Base-by-base conservation (phyloP, 441 rosid genomes). In the Kokia cookei region DNA sequence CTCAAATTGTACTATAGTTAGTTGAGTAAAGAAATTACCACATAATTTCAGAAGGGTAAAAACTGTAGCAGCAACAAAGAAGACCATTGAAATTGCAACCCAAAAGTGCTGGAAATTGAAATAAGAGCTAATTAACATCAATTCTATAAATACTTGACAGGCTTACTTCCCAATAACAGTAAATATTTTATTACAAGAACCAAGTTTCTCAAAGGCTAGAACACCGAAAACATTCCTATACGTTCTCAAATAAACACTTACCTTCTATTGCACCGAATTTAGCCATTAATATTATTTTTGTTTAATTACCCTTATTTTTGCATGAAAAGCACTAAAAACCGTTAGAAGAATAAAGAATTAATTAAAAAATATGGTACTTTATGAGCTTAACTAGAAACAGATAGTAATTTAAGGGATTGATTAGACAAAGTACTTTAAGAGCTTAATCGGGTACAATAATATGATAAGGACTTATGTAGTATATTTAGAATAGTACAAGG, bases 31-130 rank as follows among this genome's bases (percentile, higher is more conserved):
- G 62, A 83, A 77, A 35, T 87, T 96, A 96, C 98, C 99, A 65
- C 88, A 87, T 32, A 96, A 84, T 89, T 96, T 96, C 59, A 96
- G 89, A 75, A 93, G 82, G 76, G 97, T 91, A 82, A 96, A 96
- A 71, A 91, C 76, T 57, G 99, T 91, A 65, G 97, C 99, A 73
- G 97, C 97, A 71, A 92, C 72, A 77, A 93, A 92, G 89, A 96
- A 96, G 82, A 96, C 90, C 99, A 96, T 93, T 74, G 99, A 92
- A 61, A 93, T 91, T 62, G 98, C 97, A 81, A 96, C 87, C 99
- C 99, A 96, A 70, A 96, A 93, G 82, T 96, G 99, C 99, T 96
- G 84, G 79, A 83, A 75, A 64, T 12, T 73, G 55, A 67, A 48
- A 79, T 29, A 17, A 69, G 69, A 40, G 15, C 51, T 62, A 26